Percentiles rank a stretch among this genome's conserved stretches.
Evolutionary conservation across 176 grass and related monocot species (phyloP).

Genomic region (Eragrostis curvula): DNA sequence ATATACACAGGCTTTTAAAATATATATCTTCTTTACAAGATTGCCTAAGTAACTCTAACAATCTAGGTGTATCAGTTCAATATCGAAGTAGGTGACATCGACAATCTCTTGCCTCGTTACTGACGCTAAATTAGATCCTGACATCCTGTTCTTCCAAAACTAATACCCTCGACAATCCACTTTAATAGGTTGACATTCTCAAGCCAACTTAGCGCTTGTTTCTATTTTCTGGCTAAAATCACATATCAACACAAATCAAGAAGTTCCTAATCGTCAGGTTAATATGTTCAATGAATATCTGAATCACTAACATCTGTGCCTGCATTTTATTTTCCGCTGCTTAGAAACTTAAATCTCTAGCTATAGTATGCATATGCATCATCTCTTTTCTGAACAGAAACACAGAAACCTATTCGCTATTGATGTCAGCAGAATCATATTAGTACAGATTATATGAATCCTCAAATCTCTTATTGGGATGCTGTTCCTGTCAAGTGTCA

Average conservation of each 20-base stretch:
- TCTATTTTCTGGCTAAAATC: not conserved
- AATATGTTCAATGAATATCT: not conserved
- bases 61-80: not conserved
- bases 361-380: not conserved
- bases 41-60: not conserved
- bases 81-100: not conserved
- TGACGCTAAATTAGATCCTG: conserved; percentile 29
- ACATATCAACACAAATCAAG: not conserved
- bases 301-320: not conserved
- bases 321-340: not conserved
- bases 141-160: not conserved
- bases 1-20: not conserved
- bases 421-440: not conserved
- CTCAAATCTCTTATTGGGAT: not conserved
- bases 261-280: not conserved
- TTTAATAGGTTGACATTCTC: not conserved
- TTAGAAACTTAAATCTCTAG: not conserved
- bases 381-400: not conserved
- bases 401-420: not conserved
- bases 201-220: not conserved
- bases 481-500: not conserved
- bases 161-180: too few species aligned
- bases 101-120: not conserved
- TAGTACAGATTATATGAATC: not conserved
- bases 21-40: not conserved